A percentile compares a stretch with the other conserved stretches of the same genome.
Evolutionary conservation across 2,329 filamentous ascomycete genomes (phyloP).

Genomic region (Xylaria sp.): DNA sequence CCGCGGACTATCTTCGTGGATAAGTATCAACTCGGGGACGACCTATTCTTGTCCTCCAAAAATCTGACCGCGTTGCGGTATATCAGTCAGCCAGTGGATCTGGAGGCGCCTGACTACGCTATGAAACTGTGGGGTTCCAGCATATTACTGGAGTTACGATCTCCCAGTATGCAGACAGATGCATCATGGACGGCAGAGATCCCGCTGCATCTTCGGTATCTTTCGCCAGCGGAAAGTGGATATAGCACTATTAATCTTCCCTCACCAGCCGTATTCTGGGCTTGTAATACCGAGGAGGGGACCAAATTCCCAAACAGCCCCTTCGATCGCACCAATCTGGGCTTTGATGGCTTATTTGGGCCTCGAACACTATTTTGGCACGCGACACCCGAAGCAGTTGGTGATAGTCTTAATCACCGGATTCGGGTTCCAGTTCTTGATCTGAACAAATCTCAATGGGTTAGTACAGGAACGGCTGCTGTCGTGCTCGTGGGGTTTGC

Average conservation of each 20-base stretch:
- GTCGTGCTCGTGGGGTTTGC: slow-evolving; percentile 68
- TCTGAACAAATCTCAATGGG: slow-evolving; percentile 53
- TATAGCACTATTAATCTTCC: slow-evolving; percentile 66
- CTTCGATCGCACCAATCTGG: slow-evolving; percentile 84
- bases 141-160: slow-evolving; percentile 74
- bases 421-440: slow-evolving; percentile 71
- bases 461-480: slow-evolving; percentile 61
- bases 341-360: slow-evolving; percentile 82
- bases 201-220: slow-evolving; percentile 85
- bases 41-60: slow-evolving; percentile 79
- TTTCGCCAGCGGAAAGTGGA: slow-evolving; percentile 65
- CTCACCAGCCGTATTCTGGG: slow-evolving; percentile 89
- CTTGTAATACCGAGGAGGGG: slow-evolving; percentile 71
- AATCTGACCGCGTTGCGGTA: slow-evolving; percentile 73
- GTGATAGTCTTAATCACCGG: slow-evolving; percentile 54
- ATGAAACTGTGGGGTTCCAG: slow-evolving; percentile 79
- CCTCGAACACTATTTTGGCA: slow-evolving; percentile 85
- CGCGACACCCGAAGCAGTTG: slow-evolving; percentile 57
- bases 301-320: slow-evolving; percentile 76
- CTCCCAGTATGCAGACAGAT: slow-evolving; percentile 50
- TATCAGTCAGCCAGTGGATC: slow-evolving; percentile 78
- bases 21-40: slow-evolving; percentile 80
- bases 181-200: slow-evolving; percentile 69
- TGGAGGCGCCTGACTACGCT: slow-evolving; percentile 88
- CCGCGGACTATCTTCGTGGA: slow-evolving; percentile 84